Evolutionary conservation across 176 grass and related monocot species (phyloP), one percentile per base, ranked within the genome.

Genomic region (Zizania latifolia): DNA sequence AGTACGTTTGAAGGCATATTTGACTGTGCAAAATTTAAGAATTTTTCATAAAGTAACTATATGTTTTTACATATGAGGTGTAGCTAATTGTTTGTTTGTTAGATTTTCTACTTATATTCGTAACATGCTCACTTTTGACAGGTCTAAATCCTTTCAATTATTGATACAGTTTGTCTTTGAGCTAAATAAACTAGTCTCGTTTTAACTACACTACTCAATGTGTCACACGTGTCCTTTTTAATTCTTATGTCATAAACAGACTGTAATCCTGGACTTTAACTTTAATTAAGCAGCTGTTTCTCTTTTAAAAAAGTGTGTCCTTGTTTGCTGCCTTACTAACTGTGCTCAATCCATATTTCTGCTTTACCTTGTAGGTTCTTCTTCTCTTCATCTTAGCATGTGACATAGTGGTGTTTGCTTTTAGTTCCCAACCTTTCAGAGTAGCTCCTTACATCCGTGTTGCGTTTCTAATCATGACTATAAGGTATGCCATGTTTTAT

Each of bases 401-500:
- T 55, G 94, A 98, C 88, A 79, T 89, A 58, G 32, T 93, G 33
- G 75, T 94, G 43, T 98, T 91, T 81, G 30, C 79, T 57, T 62
- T 87, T 44, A 92, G 28, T 82, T 45, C 88, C 41, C 83, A 86
- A 43, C 89, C 94, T 80, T 98, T 98, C 71, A 87, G 91, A 87
- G 13, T 94, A 29, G 91, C 94, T 44, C 94, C 94, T 1, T 98
- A 98, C 69, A 83, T 98, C 38, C 94, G 94, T 16, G 82, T 98
- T 78, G 78, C 37, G 5, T 94, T 98, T 87, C 81, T 98, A 70
- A 88, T 86, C 29, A 71, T 98, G 27, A 92, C 84, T 66, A 83
- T 89, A 81, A 92, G 94, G 94, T 97, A 87, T 62, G 71, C 15
- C 40, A 17, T 54, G 13, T 88, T 79, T 85, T 40, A 73, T 79